These are phyloP conservation scores for Paramecium sexaurelia DNA, from an alignment of 73 alveolate genomes.

Conservation along the genomic window DNA sequence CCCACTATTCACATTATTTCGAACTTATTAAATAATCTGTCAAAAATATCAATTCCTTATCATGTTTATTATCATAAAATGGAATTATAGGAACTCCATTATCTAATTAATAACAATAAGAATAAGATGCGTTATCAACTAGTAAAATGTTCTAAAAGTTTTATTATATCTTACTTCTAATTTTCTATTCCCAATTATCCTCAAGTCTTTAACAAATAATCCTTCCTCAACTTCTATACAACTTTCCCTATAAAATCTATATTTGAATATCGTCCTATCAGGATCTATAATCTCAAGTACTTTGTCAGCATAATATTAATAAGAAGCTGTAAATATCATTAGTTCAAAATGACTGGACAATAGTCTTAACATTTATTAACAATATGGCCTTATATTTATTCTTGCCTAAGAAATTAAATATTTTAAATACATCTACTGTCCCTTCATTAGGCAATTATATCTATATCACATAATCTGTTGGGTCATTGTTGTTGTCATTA, in stretches of 20 bases:
- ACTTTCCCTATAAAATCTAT: conserved; percentile 59
- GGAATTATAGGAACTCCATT: conserved; percentile 82
- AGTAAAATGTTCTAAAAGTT: conserved; percentile 72
- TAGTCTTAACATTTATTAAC: conserved; percentile 75
- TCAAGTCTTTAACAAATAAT: conserved; percentile 69
- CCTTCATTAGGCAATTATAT: not conserved
- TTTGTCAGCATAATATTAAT: conserved; percentile 90
- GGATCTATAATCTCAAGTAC: conserved; percentile 62
- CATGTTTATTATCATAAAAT: conserved; percentile 74
- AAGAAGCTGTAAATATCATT: conserved; percentile 93
- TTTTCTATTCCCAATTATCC: conserved; percentile 56
- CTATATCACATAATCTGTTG: not conserved
- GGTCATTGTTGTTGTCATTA: not conserved
- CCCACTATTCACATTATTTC: not conserved
- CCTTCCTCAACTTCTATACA: conserved; percentile 73
- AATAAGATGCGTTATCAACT: conserved; percentile 76
- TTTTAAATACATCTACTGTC: not conserved
- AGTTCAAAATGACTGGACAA: conserved; percentile 80
- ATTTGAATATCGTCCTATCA: not conserved
- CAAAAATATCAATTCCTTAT: conserved; percentile 68
- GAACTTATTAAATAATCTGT: not conserved
- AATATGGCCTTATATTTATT: conserved; percentile 77
- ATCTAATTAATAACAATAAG: conserved; percentile 68
- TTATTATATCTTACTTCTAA: not conserved
- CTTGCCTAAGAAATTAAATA: not conserved